Base-by-base conservation (phyloP, 768 basidiomycete species). In the Termitomyces sp. region DNA sequence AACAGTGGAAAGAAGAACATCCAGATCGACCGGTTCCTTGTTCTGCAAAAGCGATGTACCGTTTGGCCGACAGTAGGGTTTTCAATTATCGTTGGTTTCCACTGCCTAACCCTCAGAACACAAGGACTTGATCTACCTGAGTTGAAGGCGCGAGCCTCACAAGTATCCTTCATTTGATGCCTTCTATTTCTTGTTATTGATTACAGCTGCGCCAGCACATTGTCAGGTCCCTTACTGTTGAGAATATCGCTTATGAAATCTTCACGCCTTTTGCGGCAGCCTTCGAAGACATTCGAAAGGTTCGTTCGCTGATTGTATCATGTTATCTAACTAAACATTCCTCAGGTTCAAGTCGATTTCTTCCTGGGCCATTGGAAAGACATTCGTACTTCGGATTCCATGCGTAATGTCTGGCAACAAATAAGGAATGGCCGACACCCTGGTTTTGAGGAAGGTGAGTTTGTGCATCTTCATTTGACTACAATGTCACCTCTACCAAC, bases 191-290 rank as follows among this genome's bases (percentile, higher is more conserved):
- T 22, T n/a, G n/a, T 18, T 20, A 22, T 9, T 26, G n/a, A 52
- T 12, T 14, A 9, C 0, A 27, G 36, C 8, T 55, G 22, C n/a
- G 7, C 52, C 44, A 91, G 83, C 87, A 93, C 68, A 94, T 95
- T 45, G 74, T 85, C 61, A 87, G 84, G 60, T 86, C 85, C 0
- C 79, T 95, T 45, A 86, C 85, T 0, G 82, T 89, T 13, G 82
- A 88, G 14, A 95, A 93, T 69, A 88, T 94, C 52, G 87, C 89
- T 2, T 86, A 88, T 63, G 93, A 95, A 68, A 86, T 89, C 37
- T 95, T 95, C 67, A 91, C 89, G 12, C 84, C 87, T 0, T 94
- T 95, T 73, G 86, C 90, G 5, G 88, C 88, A 5, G 84, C 86
- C 0, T 94, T 91, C 64, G 86, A 88, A 53, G 87, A 90, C 44